Conservation (phyloP, 805 yeast species). For the Ogataea naganishii region DNA sequence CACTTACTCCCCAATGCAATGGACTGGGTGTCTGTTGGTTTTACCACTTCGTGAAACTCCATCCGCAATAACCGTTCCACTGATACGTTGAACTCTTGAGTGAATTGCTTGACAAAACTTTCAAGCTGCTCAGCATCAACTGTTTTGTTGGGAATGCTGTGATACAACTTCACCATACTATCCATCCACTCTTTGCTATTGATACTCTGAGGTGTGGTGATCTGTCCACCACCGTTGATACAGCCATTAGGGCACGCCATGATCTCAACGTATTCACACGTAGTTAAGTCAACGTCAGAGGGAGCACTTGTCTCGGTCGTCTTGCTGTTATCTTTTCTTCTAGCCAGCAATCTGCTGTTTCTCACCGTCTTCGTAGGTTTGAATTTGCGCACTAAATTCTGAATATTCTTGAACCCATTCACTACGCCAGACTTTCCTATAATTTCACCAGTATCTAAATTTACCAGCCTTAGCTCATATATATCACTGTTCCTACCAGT, state of each 20-base stretch:
- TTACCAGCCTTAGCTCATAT: slow-evolving; percentile 53
- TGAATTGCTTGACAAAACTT: slow-evolving; percentile 28
- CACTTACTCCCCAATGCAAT: slow-evolving; percentile 48
- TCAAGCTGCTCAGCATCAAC: slow-evolving; percentile 3
- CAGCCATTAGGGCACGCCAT: slow-evolving; percentile 99
- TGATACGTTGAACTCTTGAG: slow-evolving; percentile 19
- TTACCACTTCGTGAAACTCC: slow-evolving; percentile 41
- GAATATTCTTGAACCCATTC: slow-evolving; percentile 92
- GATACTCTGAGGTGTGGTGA: slow-evolving; percentile 36
- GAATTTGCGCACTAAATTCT: slow-evolving; percentile 80
- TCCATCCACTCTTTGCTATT: slow-evolving; percentile 35
- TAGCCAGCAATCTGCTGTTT: slow-evolving; percentile 28
- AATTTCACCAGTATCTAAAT: slow-evolving; percentile 21
- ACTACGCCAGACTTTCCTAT: slow-evolving; percentile 58
- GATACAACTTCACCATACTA: slow-evolving; percentile 27
- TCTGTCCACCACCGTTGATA: slow-evolving; percentile 94
- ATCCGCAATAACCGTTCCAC: slow-evolving; percentile 34
- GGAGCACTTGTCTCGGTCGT: slow-evolving; percentile 3
- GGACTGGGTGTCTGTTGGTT: slow-evolving; percentile 38
- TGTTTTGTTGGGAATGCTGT: slow-evolving; percentile 17
- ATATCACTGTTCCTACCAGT: slow-evolving; percentile 73
- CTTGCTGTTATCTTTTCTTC: slow-evolving; percentile 25
- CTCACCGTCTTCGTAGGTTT: slow-evolving; percentile 29
- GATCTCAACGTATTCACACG: slow-evolving; percentile 78
- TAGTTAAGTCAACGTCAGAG: slow-evolving; percentile 39